These are phyloP conservation scores for Sporobolomyces pararoseus DNA, from an alignment of 768 basidiomycete genomes.

Conservation along the genomic window DNA sequence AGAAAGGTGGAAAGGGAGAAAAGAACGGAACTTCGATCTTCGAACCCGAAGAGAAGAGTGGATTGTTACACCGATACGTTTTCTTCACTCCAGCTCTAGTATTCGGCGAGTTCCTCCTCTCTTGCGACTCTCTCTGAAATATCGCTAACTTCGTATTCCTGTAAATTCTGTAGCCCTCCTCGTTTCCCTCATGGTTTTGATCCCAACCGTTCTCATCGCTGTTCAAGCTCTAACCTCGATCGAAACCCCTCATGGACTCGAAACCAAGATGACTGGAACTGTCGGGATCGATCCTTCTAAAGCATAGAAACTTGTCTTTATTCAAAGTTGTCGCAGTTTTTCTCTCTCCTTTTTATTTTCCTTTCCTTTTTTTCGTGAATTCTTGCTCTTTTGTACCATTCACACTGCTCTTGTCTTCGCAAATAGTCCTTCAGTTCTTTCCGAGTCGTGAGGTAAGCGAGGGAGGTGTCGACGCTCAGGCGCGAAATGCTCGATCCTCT, in stretches of 20 bases:
- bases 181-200: conserved; percentile 37
- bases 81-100: conserved; percentile 37
- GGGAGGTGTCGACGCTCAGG: too few relatives aligned
- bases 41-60: conserved; percentile 6
- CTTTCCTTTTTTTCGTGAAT: not conserved
- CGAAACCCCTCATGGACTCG: conserved; percentile 40
- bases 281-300: conserved; percentile 37
- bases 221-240: conserved; percentile 32
- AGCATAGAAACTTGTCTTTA: not conserved
- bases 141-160: not conserved
- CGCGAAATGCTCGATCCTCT: too few relatives aligned
- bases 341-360: not conserved
- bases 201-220: conserved; percentile 39
- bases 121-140: not conserved
- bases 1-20: not conserved
- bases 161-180: conserved; percentile 24
- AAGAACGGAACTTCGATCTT: conserved; percentile 41
- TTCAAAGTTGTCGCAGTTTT: not conserved
- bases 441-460: too few relatives aligned
- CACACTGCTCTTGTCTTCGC: too few relatives aligned
- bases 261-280: conserved; percentile 42
- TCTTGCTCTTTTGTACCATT: too few relatives aligned
- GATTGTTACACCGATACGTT: conserved; percentile 36
- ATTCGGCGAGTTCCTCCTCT: conserved; percentile 16
- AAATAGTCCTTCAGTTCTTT: too few relatives aligned